Evolutionary conservation across 2,329 filamentous ascomycete genomes (phyloP), one percentile per base, ranked within the genome.

Genomic region (Fusarium buharicum): DNA sequence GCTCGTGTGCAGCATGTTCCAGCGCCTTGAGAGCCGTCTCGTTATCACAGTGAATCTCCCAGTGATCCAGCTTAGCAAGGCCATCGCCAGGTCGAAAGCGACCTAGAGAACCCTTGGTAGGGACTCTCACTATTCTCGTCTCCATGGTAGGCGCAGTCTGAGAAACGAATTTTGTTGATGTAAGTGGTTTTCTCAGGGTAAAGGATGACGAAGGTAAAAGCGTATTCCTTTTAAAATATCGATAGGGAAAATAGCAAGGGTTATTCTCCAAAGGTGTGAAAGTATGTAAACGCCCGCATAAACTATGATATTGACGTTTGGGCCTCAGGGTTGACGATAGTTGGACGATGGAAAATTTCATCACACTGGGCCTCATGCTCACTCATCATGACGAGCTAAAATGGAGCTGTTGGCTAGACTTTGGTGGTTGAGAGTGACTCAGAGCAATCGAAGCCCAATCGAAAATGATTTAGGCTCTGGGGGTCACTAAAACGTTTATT

Each of bases 1-100:
- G 80, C 63, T 88, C 82, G 12, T 82, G 73, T 3, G 91, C 92
- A 1, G 92, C 92, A 51, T 86, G 79, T 55, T 80, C 77, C 33
- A 96, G 81, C 22, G 76, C 73, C 2, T 66, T 69, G 34, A 81
- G 56, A 7, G 74, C 73, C 7, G 71, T 69, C 18, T 68, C 62
- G 7, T 74, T 66, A 7, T 73, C 69, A 1, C 66, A 55, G 14
- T 68, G 61, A 24, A 82, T 66, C 28, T 77, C 71, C 82, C 82
- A 85, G 53, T 72, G 74, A 43, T 79, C 75, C 44, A 83, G 66
- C 44, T 69, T 72, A 37, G 68, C 63, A 13, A 74, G 62, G 8
- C 71, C 75, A 14, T 66, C 34, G 4, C 60, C 59, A 11, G 67
- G 54, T 20, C 55, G 66, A 56, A 80, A 80, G 38, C 54, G 69